Percentiles rank a stretch among this genome's conserved stretches.
phyloP scores from a whole-genome alignment of 2,329 filamentous ascomycete genomes.

The Monosporascus cannonballus region DNA sequence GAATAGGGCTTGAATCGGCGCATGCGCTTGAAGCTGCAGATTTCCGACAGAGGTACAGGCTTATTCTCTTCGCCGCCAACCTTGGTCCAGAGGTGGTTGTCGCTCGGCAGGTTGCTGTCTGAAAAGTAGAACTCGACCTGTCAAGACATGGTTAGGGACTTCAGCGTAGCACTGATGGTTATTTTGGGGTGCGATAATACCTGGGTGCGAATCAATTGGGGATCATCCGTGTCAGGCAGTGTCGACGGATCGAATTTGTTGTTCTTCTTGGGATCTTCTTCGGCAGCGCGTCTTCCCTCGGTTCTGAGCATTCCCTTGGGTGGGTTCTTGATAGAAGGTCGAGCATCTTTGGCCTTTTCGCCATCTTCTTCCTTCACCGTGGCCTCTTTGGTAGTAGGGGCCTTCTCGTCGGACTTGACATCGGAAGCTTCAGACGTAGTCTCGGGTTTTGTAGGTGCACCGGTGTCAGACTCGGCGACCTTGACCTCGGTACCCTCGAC shows the following conservation, averaged over 20 bases:
- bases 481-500: background rate
- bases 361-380: slow-evolving; percentile 21
- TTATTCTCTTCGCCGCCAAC: slow-evolving; percentile 77
- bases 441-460: slow-evolving; percentile 21
- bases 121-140: slow-evolving; percentile 48
- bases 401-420: background rate
- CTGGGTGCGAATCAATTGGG: slow-evolving; percentile 76
- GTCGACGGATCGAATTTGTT: slow-evolving; percentile 65
- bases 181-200: slow-evolving; percentile 36
- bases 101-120: slow-evolving; percentile 61
- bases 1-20: slow-evolving; percentile 84
- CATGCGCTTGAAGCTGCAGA: slow-evolving; percentile 94
- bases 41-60: slow-evolving; percentile 68
- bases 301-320: slow-evolving; percentile 37
- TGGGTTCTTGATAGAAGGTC: slow-evolving; percentile 9
- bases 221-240: slow-evolving; percentile 68
- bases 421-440: slow-evolving; percentile 8
- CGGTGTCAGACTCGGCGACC: slow-evolving; percentile 10
- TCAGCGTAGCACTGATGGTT: slow-evolving; percentile 1
- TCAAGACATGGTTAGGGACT: background rate
- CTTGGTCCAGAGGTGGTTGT: slow-evolving; percentile 78
- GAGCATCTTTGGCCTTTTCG: slow-evolving; percentile 6
- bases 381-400: slow-evolving; percentile 3
- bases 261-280: slow-evolving; percentile 44
- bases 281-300: slow-evolving; percentile 24